phyloP scores from a whole-genome alignment of 1,139 yeast genomes.

The Candida freyschussii region DNA sequence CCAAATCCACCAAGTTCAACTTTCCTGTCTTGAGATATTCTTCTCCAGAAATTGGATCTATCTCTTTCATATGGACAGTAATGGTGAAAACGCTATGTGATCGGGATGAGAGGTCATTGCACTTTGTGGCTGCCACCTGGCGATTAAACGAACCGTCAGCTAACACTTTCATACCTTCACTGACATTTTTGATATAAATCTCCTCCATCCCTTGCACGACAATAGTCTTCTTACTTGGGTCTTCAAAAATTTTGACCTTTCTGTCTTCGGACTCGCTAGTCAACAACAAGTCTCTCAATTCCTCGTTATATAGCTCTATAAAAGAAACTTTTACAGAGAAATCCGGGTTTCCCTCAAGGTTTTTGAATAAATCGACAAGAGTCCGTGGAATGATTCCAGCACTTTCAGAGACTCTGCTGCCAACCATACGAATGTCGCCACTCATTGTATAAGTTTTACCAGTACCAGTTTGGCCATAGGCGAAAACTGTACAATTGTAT shows the following conservation, averaged over 20 bases:
- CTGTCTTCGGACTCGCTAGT: conserved; percentile 43
- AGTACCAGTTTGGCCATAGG: conserved; percentile 78
- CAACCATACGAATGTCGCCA: conserved; percentile 57
- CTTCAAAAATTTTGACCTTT: conserved; percentile 51
- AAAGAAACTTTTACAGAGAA: conserved; percentile 62
- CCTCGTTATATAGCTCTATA: conserved; percentile 72
- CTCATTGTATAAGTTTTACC: conserved; percentile 83
- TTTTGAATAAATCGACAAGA: conserved; percentile 50
- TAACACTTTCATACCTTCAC: conserved; percentile 49
- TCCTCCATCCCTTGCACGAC: conserved; percentile 55
- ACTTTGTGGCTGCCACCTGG: conserved; percentile 62
- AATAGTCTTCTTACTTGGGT: conserved; percentile 27
- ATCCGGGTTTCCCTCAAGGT: conserved; percentile 38
- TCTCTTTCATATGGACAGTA: conserved; percentile 42
- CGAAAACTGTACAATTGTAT: conserved; percentile 65
- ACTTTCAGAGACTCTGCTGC: conserved; percentile 64
- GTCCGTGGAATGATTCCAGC: conserved; percentile 72
- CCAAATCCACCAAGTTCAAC: conserved; percentile 79
- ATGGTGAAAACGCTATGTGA: conserved; percentile 74
- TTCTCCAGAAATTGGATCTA: conserved; percentile 35
- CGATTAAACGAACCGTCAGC: conserved; percentile 48
- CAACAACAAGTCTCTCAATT: conserved; percentile 61
- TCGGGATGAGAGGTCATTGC: conserved; percentile 68
- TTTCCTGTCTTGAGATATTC: conserved; percentile 50
- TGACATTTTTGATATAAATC: conserved; percentile 46